Conservation (phyloP, 371 early-diverging fungal species). For the Mucor mucedo region DNA sequence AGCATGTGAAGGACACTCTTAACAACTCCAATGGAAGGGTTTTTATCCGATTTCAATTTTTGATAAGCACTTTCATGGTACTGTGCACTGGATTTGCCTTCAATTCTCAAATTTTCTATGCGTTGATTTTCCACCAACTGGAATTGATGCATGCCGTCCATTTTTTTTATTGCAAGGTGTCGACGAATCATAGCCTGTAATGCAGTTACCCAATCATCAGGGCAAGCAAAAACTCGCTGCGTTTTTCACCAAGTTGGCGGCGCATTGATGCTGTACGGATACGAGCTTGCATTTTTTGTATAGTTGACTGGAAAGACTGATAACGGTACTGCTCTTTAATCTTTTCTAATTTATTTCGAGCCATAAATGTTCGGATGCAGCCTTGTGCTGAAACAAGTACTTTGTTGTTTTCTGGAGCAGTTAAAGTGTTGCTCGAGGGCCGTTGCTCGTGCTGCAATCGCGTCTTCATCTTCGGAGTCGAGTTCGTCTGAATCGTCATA, state of each 20-base stretch:
- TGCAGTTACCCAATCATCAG: constrained; percentile 31
- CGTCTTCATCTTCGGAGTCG: constrained; percentile 8
- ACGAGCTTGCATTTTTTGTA: constrained; percentile 21
- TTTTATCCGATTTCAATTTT: constrained; percentile 58
- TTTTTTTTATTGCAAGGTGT: constrained; percentile 15
- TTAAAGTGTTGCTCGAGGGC: constrained; percentile 15
- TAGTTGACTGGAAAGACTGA: constrained; percentile 18
- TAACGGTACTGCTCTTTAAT: constrained; percentile 25
- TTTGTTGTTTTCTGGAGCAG: constrained; percentile 17
- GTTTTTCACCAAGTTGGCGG: constrained; percentile 27
- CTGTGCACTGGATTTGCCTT: constrained; percentile 15
- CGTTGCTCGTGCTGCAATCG: neutral
- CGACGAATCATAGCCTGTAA: constrained; percentile 26
- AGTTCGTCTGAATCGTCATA: constrained; percentile 7
- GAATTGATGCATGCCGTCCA: constrained; percentile 9
- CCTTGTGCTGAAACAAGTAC: constrained; percentile 18
- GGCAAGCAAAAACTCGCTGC: constrained; percentile 14
- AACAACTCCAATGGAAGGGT: constrained; percentile 81
- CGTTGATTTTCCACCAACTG: constrained; percentile 1
- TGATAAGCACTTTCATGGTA: constrained; percentile 26
- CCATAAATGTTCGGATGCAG: constrained; percentile 22
- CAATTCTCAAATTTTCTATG: neutral
- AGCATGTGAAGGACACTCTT: constrained; percentile 90
- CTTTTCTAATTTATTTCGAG: constrained; percentile 24
- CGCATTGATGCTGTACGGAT: constrained; percentile 11